A percentile compares a stretch with the other conserved stretches of the same genome.
These are phyloP conservation scores for Kalmusia sp. DNA, from an alignment of 2,329 filamentous ascomycete genomes.

Conservation along the genomic window DNA sequence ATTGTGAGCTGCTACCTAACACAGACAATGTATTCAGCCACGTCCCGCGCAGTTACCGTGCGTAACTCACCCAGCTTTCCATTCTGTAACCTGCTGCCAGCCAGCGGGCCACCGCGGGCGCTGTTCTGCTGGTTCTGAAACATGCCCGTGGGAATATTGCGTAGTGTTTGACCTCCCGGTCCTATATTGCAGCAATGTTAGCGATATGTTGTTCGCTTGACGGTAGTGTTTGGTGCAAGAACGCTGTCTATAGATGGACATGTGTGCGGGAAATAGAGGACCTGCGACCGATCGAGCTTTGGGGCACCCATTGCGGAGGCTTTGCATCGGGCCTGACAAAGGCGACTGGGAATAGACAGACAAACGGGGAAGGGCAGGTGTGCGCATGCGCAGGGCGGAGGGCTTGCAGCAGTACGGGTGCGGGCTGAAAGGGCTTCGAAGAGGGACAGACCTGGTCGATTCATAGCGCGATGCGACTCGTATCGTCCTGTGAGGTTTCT, in stretches of 20 bases:
- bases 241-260: neutral
- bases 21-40: constrained; percentile 26
- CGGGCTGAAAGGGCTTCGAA: constrained; percentile 30
- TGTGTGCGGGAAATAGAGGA: neutral
- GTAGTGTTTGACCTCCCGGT: constrained; percentile 58
- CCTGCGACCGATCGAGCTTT: neutral
- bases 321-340: neutral
- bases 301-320: neutral
- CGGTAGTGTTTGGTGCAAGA: neutral
- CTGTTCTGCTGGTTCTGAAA: constrained; percentile 61
- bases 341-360: constrained; percentile 2
- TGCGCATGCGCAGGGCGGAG: constrained; percentile 10
- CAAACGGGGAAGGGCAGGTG: neutral
- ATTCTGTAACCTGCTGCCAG: constrained; percentile 59
- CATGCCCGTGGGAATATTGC: constrained; percentile 59
- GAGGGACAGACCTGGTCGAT: constrained; percentile 56
- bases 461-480: constrained; percentile 47
- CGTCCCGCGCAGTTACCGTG: neutral
- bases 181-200: constrained; percentile 40
- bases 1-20: constrained; percentile 61
- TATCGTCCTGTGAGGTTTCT: constrained; percentile 20
- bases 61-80: constrained; percentile 58
- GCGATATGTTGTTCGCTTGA: constrained; percentile 18
- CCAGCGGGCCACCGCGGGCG: constrained; percentile 56
- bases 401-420: constrained; percentile 24